Percentiles rank a stretch among this genome's conserved stretches.
These are phyloP conservation scores for Aspergillus pseudonomiae DNA, from an alignment of 2,329 filamentous ascomycete genomes.

Conservation along the genomic window DNA sequence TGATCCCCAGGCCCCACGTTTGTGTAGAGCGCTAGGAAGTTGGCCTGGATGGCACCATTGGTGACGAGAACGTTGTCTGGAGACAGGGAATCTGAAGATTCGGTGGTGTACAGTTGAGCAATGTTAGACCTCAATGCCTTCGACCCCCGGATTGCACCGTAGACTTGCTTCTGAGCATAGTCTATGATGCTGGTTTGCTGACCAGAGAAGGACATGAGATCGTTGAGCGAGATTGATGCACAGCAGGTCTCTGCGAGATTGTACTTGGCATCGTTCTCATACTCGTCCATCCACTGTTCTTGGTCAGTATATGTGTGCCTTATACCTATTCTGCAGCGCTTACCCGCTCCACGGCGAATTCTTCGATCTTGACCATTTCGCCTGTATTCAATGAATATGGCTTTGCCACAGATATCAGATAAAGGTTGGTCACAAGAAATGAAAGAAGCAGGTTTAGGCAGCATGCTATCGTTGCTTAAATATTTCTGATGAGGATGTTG, in stretches of 20 bases:
- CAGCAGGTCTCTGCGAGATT: slow-evolving; percentile 83
- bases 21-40: slow-evolving; percentile 76
- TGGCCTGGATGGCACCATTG: slow-evolving; percentile 80
- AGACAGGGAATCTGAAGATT: slow-evolving; percentile 51
- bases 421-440: neutral
- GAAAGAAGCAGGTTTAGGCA: neutral
- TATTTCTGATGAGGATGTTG: neutral
- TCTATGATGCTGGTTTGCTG: slow-evolving; percentile 25
- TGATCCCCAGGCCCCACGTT: slow-evolving; percentile 75
- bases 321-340: neutral
- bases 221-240: slow-evolving; percentile 71
- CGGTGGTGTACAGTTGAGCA: slow-evolving; percentile 50
- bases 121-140: slow-evolving; percentile 30
- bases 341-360: slow-evolving; percentile 26
- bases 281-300: slow-evolving; percentile 59
- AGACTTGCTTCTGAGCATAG: slow-evolving; percentile 29
- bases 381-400: neutral
- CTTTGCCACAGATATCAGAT: too few relatives aligned
- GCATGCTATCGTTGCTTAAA: neutral
- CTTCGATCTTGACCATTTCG: slow-evolving; percentile 25
- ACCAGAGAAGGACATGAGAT: slow-evolving; percentile 63
- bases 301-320: slow-evolving; percentile 6
- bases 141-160: slow-evolving; percentile 32
- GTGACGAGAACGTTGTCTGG: slow-evolving; percentile 73
- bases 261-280: slow-evolving; percentile 56